Percentiles rank a stretch among this genome's conserved stretches.
Conservation (phyloP, 1,139 yeast genomes). For the Yamadazyma conglobata region DNA sequence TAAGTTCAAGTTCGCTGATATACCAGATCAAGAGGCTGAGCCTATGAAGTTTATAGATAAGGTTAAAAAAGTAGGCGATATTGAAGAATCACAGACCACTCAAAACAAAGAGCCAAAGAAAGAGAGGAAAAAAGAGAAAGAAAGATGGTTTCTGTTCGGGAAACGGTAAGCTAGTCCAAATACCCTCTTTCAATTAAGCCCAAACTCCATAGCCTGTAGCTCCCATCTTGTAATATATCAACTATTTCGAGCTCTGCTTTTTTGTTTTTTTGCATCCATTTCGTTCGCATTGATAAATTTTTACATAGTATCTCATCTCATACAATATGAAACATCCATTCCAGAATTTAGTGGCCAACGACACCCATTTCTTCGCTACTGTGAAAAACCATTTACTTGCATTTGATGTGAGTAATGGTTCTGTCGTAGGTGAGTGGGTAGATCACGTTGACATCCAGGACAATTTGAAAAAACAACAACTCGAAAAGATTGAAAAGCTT, state of each 20-base stretch:
- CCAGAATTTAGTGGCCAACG: conserved; percentile 49
- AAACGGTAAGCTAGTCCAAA: conserved; percentile 5
- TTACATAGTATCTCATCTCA: conserved; percentile 10
- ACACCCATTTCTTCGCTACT: conserved; percentile 50
- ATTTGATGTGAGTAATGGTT: conserved; percentile 34
- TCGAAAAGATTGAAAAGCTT: conserved; percentile 29
- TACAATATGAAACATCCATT: conserved; percentile 63
- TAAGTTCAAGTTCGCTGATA: conserved; percentile 13
- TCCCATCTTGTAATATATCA: too few relatives aligned
- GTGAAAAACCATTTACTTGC: conserved; percentile 56
- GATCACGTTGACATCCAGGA: conserved; percentile 49
- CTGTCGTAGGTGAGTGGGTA: conserved; percentile 50
- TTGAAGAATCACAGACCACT: too few relatives aligned
- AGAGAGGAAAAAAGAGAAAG: conserved; percentile 6
- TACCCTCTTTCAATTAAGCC: too few relatives aligned
- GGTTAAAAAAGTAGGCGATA: too few relatives aligned
- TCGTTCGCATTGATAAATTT: too few relatives aligned
- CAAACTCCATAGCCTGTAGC: too few relatives aligned
- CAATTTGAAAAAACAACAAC: conserved; percentile 43
- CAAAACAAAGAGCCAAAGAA: conserved; percentile 6
- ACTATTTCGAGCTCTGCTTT: too few relatives aligned
- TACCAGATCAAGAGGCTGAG: conserved; percentile 11
- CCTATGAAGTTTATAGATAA: conserved; percentile 14
- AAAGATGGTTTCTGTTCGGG: conserved; percentile 13
- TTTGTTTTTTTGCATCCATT: too few relatives aligned